Evolutionary conservation across 164 flowering plant species (phyloP).

Genomic region (Taxillus chinensis): DNA sequence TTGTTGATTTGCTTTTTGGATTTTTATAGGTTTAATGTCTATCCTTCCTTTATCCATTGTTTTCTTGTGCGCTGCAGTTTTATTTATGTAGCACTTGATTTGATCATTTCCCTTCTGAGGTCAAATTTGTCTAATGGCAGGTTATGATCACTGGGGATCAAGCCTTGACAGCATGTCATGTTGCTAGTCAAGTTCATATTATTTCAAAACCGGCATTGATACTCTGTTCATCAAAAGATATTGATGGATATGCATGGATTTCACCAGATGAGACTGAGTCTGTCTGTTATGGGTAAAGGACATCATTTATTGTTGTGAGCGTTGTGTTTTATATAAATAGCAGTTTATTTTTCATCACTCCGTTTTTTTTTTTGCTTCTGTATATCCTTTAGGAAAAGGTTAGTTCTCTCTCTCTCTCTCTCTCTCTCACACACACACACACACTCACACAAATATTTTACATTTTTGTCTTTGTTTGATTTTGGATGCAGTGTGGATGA

Average conservation of each 20-base stretch:
- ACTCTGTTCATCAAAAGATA: conserved; percentile 33
- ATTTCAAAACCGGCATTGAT: conserved; percentile 73
- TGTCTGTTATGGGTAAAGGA: conserved; percentile 38
- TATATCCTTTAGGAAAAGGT: too few species aligned
- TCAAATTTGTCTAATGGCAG: conserved; percentile 19
- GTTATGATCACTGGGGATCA: conserved; percentile 99
- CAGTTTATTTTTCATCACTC: too few species aligned
- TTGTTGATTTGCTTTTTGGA: too few species aligned
- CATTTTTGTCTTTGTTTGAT: not conserved
- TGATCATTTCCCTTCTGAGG: not conserved
- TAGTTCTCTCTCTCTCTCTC: too few species aligned
- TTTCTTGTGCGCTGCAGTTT: not conserved
- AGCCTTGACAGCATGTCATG: conserved; percentile 97
- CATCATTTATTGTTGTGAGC: not conserved
- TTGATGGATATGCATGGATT: conserved; percentile 58
- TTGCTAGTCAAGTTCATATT: conserved; percentile 91
- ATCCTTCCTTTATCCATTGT: too few species aligned
- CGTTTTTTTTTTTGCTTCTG: too few species aligned
- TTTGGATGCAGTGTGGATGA: conserved; percentile 45
- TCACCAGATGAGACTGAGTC: conserved; percentile 77
- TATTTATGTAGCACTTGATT: not conserved
- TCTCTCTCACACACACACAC: too few species aligned
- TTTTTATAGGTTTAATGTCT: too few species aligned
- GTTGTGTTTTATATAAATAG: too few species aligned
- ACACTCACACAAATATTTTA: too few species aligned